Percentiles rank a stretch among this genome's conserved stretches.
Conservation (phyloP, 2,329 filamentous ascomycete genomes). For the Penicillium sp. region DNA sequence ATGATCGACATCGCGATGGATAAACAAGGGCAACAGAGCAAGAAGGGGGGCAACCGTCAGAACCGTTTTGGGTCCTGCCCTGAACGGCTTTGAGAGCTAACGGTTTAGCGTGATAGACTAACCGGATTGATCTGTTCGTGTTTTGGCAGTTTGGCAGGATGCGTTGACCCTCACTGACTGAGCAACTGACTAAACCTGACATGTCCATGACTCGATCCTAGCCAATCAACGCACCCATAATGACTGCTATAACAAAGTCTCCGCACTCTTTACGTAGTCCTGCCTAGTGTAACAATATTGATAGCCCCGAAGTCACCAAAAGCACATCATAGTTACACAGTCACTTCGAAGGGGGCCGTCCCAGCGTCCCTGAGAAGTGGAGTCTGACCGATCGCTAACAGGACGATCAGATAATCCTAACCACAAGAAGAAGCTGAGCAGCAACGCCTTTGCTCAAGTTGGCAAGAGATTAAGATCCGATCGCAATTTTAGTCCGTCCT, state of each 20-base stretch:
- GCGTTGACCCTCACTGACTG: background rate
- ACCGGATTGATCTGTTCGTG: background rate
- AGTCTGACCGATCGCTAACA: slow-evolving; percentile 30
- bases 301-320: background rate
- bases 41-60: slow-evolving; percentile 21
- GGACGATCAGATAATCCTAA: slow-evolving; percentile 35
- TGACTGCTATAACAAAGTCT: background rate
- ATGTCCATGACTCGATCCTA: slow-evolving; percentile 19
- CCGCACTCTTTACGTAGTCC: background rate
- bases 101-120: background rate
- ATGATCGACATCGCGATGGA: slow-evolving; percentile 24
- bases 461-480: slow-evolving; percentile 36
- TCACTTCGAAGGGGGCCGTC: background rate
- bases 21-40: slow-evolving; percentile 8
- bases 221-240: slow-evolving; percentile 8
- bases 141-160: background rate
- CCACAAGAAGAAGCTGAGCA: slow-evolving; percentile 29
- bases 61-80: slow-evolving; percentile 25
- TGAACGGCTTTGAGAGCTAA: background rate
- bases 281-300: no score
- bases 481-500: slow-evolving; percentile 31
- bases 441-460: slow-evolving; percentile 28
- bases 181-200: background rate
- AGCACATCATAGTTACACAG: background rate
- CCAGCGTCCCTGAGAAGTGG: slow-evolving; percentile 20